Percentiles rank a stretch among this genome's conserved stretches.
Evolutionary conservation across 2,329 filamentous ascomycete genomes (phyloP).

Genomic region (Trichophyton simii): DNA sequence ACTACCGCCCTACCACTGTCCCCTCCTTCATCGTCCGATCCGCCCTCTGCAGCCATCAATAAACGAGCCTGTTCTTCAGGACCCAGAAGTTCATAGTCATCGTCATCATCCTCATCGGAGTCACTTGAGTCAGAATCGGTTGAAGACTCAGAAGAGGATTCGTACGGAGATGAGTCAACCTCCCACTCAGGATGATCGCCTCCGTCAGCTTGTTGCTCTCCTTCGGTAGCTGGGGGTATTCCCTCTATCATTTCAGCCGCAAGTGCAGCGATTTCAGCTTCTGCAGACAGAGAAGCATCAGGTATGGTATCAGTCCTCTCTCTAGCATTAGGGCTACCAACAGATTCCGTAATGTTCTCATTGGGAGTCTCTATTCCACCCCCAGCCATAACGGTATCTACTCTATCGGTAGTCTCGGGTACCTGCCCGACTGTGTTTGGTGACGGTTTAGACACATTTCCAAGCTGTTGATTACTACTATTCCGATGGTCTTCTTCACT

Average conservation of each 20-base stretch:
- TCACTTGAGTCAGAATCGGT: constrained; percentile 51
- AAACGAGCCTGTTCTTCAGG: constrained; percentile 74
- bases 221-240: constrained; percentile 2
- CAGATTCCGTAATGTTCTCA: neutral
- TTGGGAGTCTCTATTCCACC: neutral
- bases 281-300: neutral
- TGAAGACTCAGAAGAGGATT: constrained; percentile 42
- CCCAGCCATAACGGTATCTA: neutral
- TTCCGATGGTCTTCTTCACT: neutral
- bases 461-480: neutral
- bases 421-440: neutral
- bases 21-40: constrained; percentile 68
- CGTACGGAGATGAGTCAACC: constrained; percentile 61
- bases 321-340: neutral
- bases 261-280: constrained; percentile 1
- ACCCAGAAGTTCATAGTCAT: constrained; percentile 59
- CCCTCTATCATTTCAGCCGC: constrained; percentile 1
- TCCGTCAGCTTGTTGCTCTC: constrained; percentile 12
- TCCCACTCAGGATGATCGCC: constrained; percentile 64
- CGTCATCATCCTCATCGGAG: constrained; percentile 41
- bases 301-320: neutral
- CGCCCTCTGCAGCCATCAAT: constrained; percentile 70
- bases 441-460: neutral
- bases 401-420: neutral
- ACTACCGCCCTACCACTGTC: constrained; percentile 34